These are phyloP conservation scores for Fragaria ananassa DNA, from an alignment of 306 rosid genomes.

Conservation along the genomic window DNA sequence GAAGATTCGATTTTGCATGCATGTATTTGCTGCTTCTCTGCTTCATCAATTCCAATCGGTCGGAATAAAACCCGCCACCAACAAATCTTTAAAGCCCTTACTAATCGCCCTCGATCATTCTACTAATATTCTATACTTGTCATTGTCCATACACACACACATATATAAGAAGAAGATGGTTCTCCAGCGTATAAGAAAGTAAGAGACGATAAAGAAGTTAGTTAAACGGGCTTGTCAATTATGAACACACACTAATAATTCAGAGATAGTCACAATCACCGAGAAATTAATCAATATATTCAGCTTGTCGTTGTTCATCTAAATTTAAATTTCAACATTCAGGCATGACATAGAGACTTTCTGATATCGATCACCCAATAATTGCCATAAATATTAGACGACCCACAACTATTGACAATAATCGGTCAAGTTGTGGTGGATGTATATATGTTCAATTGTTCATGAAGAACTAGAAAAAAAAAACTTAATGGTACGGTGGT, in stretches of 20 bases:
- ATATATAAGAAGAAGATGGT: background rate
- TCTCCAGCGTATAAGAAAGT: background rate
- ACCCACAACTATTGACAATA: constrained; percentile 25
- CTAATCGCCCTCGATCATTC: constrained; percentile 13
- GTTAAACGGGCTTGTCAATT: background rate
- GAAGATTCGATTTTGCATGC: constrained; percentile 33
- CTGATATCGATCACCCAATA: constrained; percentile 12
- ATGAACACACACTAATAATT: background rate
- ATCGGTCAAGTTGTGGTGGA: constrained; percentile 26
- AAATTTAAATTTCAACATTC: background rate
- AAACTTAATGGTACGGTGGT: constrained; percentile 39
- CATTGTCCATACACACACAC: too few species aligned
- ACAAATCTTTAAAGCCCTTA: constrained; percentile 29
- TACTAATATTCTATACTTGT: constrained; percentile 13
- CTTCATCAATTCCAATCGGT: constrained; percentile 54
- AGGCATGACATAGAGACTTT: constrained; percentile 5
- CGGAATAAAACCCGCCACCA: constrained; percentile 70
- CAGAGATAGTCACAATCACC: background rate
- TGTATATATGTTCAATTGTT: background rate
- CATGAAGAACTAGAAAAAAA: constrained; percentile 8
- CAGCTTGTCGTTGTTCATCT: background rate
- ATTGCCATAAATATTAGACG: constrained; percentile 33
- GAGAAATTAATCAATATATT: background rate
- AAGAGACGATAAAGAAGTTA: background rate
- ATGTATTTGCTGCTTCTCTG: constrained; percentile 20